These are phyloP conservation scores for Blastobotrys aristatus DNA, from an alignment of 1,139 yeast genomes.

Conservation along the genomic window DNA sequence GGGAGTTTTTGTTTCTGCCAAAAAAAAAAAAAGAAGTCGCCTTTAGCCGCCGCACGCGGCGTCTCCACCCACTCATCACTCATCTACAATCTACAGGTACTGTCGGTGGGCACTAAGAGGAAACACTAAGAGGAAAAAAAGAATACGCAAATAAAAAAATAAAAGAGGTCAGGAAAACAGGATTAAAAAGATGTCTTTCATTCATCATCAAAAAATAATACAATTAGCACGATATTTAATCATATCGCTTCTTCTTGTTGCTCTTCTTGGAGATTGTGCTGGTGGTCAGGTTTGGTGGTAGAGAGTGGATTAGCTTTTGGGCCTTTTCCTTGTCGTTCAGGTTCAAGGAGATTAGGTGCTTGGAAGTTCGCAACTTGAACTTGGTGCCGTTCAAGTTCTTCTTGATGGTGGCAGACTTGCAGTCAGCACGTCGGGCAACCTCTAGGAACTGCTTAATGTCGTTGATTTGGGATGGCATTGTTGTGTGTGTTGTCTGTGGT, in stretches of 20 bases:
- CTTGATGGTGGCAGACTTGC: constrained; percentile 87
- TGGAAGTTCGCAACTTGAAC: constrained; percentile 98
- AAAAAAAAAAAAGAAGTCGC: no score
- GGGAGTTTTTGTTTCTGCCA: background rate
- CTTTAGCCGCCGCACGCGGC: no score
- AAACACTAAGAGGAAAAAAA: no score
- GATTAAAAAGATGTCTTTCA: no score
- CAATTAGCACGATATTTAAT: background rate
- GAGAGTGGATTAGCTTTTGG: constrained; percentile 95
- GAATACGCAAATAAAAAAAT: no score
- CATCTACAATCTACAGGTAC: no score
- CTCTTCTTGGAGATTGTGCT: constrained; percentile 38
- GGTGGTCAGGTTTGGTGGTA: constrained; percentile 90
- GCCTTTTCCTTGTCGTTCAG: constrained; percentile 97
- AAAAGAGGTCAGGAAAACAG: no score
- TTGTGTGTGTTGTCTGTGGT: constrained; percentile 17
- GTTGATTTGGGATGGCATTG: constrained; percentile 57
- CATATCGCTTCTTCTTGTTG: constrained; percentile 26
- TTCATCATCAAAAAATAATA: background rate
- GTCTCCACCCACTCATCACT: no score
- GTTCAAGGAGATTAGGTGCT: constrained; percentile 90
- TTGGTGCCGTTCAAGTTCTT: constrained; percentile 73
- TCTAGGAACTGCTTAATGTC: constrained; percentile 98
- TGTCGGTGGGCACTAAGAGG: no score
- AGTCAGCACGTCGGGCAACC: constrained; percentile 95